Evolutionary conservation across 2,329 filamentous ascomycete genomes (phyloP).

Genomic region (Hawksworthiomyces lignivorus): DNA sequence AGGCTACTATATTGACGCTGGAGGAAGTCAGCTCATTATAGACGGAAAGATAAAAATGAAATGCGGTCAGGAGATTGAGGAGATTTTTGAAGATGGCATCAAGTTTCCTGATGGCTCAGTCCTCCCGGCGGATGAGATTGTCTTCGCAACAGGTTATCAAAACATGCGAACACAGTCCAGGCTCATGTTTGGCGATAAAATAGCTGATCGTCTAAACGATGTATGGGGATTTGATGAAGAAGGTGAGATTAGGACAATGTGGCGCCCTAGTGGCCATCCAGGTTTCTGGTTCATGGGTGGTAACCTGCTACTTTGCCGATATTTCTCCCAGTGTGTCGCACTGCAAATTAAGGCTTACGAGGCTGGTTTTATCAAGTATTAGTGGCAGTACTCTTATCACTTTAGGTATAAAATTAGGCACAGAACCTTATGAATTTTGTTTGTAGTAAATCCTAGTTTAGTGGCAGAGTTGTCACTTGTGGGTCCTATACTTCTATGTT

Average conservation of each 20-base stretch:
- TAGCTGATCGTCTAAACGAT: conserved; percentile 49
- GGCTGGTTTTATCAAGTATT: conserved; percentile 10
- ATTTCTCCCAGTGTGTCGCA: conserved; percentile 47
- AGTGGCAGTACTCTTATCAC: no score
- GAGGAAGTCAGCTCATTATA: conserved; percentile 43
- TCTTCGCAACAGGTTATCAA: conserved; percentile 51
- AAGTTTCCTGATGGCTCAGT: conserved; percentile 40
- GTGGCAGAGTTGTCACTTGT: no score
- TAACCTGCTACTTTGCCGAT: conserved; percentile 54
- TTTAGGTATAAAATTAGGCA: no score
- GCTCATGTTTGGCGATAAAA: conserved; percentile 51
- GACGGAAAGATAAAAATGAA: conserved; percentile 50
- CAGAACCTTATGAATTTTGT: no score
- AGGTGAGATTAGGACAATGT: conserved; percentile 49
- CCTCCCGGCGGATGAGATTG: conserved; percentile 47
- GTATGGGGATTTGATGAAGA: conserved; percentile 55
- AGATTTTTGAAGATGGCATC: conserved; percentile 33
- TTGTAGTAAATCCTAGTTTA: no score
- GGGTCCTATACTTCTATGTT: no score
- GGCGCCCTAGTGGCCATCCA: conserved; percentile 52
- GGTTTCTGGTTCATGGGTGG: conserved; percentile 61
- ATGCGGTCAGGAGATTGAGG: conserved; percentile 39
- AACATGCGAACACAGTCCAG: conserved; percentile 59
- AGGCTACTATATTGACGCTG: conserved; percentile 54
- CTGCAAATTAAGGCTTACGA: conserved; percentile 41